Base-by-base conservation (phyloP, 768 basidiomycete species). In the Cyclocybe aegerita region DNA sequence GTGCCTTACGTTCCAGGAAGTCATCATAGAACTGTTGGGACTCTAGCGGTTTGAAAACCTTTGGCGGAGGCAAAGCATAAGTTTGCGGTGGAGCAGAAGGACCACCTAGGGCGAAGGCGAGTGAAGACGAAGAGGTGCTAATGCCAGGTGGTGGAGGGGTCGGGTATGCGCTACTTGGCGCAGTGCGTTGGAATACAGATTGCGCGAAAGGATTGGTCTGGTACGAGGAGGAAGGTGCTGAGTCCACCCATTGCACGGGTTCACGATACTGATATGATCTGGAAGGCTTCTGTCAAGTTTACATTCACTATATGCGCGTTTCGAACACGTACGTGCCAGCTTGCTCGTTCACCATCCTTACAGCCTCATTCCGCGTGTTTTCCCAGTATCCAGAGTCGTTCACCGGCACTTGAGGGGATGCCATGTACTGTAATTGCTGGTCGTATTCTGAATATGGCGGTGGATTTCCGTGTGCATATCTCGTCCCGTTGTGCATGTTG, bases 141-240 rank as follows among this genome's bases (percentile, higher is more conserved):
- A 87, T 81, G 9, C 77, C 77, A 1, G 85, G 85, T 12, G 81
- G 82, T 1, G 87, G 85, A 16, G 85, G 85, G 2, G 88, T 88
- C 2, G 87, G 88, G 67, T 90, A 90, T 1, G 81, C 76, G 3
- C 76, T 71, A 12, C 75, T 74, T n/a, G 87, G 83, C 3, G 74
- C 66, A 31, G 80, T 77, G 10, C 80, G 79, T 49, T 86, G 86
- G 46, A 89, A 76, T 16, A 91, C 59, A 2, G 86, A 80, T 49
- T 82, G 82, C 0, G 87, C 80, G 59, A 89, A 81, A 0, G 80
- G 64, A 7, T 70, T 75, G 1, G 82, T 75, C 41, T 80, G 75
- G 58, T 80, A 87, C 9, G 69, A 71, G 1, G 82, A 78, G n/a
- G 75, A 63, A 38, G 69, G 68, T 42, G 71, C 65, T 39, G 72